Conservation (phyloP, 2,329 filamentous ascomycete genomes). For the Cadophora sp. region DNA sequence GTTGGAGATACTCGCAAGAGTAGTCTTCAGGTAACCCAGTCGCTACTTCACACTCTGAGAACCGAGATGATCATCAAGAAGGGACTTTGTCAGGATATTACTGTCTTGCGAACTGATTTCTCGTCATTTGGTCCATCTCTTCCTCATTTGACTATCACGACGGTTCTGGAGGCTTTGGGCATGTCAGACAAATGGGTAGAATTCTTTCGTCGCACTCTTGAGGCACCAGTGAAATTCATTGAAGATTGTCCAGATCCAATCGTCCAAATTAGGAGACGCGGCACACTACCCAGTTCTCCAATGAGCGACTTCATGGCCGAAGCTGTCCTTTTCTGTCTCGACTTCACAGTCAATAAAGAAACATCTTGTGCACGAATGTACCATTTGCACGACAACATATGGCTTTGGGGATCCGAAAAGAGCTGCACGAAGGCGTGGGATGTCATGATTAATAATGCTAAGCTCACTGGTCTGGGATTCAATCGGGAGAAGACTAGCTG, state of each 20-base stretch:
- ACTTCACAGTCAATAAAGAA: constrained; percentile 66
- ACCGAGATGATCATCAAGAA: constrained; percentile 60
- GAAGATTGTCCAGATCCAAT: constrained; percentile 57
- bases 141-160: constrained; percentile 64
- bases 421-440: constrained; percentile 64
- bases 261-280: constrained; percentile 56
- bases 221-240: constrained; percentile 63
- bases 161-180: constrained; percentile 64
- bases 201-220: constrained; percentile 66
- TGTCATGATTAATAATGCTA: constrained; percentile 59
- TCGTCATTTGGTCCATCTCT: constrained; percentile 63
- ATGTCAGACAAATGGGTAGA: constrained; percentile 61
- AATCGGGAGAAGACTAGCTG: constrained; percentile 64
- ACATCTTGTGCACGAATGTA: constrained; percentile 62
- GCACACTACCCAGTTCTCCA: constrained; percentile 64
- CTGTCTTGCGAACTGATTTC: constrained; percentile 64
- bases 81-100: constrained; percentile 55
- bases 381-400: constrained; percentile 69
- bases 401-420: constrained; percentile 67
- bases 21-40: constrained; percentile 59
- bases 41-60: constrained; percentile 60
- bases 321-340: constrained; percentile 66
- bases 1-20: constrained; percentile 48
- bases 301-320: constrained; percentile 68
- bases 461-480: constrained; percentile 61